Evolutionary conservation across 805 yeast species (phyloP).

Genomic region (Ogataea trehalophila): DNA sequence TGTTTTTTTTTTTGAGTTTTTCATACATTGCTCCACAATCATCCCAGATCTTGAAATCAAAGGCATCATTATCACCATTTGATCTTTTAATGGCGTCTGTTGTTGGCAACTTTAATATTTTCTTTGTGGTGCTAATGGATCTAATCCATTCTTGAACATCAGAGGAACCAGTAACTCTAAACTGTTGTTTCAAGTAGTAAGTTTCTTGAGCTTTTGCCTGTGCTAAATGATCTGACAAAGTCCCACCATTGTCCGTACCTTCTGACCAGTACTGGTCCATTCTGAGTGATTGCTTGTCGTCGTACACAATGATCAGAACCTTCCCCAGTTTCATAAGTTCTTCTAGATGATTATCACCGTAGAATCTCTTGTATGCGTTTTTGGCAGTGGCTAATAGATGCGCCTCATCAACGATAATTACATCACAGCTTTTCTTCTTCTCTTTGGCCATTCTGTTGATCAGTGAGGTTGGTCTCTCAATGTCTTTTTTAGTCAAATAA

Average conservation of each 20-base stretch:
- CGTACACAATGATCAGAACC: constrained; percentile 39
- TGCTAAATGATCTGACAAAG: constrained; percentile 17
- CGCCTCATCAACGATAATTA: constrained; percentile 42
- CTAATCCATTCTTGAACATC: constrained; percentile 40
- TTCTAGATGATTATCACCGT: constrained; percentile 39
- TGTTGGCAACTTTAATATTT: constrained; percentile 32
- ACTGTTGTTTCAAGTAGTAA: constrained; percentile 34
- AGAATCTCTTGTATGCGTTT: constrained; percentile 40
- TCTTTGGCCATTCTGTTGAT: constrained; percentile 32
- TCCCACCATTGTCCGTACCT: constrained; percentile 32
- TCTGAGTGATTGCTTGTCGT: constrained; percentile 40
- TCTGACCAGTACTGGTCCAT: constrained; percentile 42
- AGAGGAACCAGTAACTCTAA: constrained; percentile 36
- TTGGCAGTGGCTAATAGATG: constrained; percentile 39
- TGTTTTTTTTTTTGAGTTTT: constrained; percentile 26
- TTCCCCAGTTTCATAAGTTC: constrained; percentile 36
- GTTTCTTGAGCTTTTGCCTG: constrained; percentile 8
- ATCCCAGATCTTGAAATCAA: constrained; percentile 33
- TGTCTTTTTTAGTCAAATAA: constrained; percentile 32
- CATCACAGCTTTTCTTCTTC: constrained; percentile 29
- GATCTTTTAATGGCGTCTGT: constrained; percentile 7
- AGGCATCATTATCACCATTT: constrained; percentile 13
- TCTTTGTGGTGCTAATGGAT: constrained; percentile 30
- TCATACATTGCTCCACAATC: constrained; percentile 39
- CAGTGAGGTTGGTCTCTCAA: constrained; percentile 44